Base-by-base conservation (phyloP, 2,329 filamentous ascomycete species). In the Monilinia fructigena region DNA sequence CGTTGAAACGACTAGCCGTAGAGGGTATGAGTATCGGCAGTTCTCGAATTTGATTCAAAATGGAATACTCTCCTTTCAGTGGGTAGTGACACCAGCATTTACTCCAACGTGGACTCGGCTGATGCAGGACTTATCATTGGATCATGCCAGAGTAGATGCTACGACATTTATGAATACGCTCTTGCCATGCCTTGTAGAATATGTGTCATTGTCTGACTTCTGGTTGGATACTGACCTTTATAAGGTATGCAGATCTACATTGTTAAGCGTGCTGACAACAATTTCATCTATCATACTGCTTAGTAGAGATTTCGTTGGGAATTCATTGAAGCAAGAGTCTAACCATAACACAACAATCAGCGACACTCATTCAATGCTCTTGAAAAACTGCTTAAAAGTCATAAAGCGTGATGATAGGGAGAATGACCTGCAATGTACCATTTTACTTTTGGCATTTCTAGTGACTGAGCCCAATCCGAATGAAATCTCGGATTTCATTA, bases 31-130 rank as follows among this genome's bases (percentile, higher is more conserved):
- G 35, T 77, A 82, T 38, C 75, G 77, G 45, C 76, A 79, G 52
- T 71, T 82, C 26, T 73, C 77, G 0, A 65, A 50, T 0, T 69
- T 83, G 23, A 70, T 84, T 31, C 70, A 73, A 5, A 71, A 69
- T 42, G 75, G 74, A 1, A 66, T 69, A 5, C 70, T 84, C 31
- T 80, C 80, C 0, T 62, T 74, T 5, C 75, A 78, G 12, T 84
- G 82, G 82, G 73, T 84, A 35, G 77, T 78, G 6, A 81, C 80
- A 0, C 74, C 71, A 31, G 77, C 76, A 4, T 80, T 83, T 64
- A 72, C 75, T n/a, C 66, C 69, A 1, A 53, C 82, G 38, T 84
- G 82, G 82, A 75, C 75, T 4, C 70, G 73, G 12, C 74, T 78
- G 4, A 73, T 80, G 26, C 77, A 77, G 26, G 69, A 68, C 10